Conservation (phyloP, 2,329 filamentous ascomycete species). For the Ceratocystis eucalypticola region DNA sequence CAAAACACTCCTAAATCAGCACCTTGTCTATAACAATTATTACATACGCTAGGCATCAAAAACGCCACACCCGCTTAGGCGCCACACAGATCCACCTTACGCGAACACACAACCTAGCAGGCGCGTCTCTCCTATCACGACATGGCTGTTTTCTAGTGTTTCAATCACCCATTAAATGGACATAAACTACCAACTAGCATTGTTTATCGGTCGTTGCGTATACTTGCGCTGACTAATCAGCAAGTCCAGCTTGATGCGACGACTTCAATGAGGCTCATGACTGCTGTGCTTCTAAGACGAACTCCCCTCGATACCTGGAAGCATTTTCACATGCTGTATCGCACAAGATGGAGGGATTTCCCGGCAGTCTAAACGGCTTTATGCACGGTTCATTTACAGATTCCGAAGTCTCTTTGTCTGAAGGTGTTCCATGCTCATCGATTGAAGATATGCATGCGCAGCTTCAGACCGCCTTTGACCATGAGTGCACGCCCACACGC, state of each 20-base stretch:
- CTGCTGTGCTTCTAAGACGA: neutral
- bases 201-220: neutral
- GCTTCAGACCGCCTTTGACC: constrained; percentile 31
- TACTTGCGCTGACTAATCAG: neutral
- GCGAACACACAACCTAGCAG: neutral
- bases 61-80: constrained; percentile 1
- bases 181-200: neutral
- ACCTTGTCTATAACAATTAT: neutral
- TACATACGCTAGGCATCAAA: neutral
- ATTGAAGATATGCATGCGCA: constrained; percentile 35
- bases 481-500: constrained; percentile 34
- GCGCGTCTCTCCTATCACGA: neutral
- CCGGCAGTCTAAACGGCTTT: neutral
- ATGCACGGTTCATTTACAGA: neutral
- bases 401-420: neutral
- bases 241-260: neutral
- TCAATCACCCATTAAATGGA: neutral
- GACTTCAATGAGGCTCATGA: neutral
- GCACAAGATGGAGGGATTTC: constrained; percentile 10
- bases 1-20: too few species aligned
- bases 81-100: neutral
- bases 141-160: neutral
- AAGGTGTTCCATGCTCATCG: constrained; percentile 23
- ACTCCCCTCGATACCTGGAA: neutral
- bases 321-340: neutral